Evolutionary conservation across 2,329 filamentous ascomycete species (phyloP).

Genomic region (Colletotrichum somersetense): DNA sequence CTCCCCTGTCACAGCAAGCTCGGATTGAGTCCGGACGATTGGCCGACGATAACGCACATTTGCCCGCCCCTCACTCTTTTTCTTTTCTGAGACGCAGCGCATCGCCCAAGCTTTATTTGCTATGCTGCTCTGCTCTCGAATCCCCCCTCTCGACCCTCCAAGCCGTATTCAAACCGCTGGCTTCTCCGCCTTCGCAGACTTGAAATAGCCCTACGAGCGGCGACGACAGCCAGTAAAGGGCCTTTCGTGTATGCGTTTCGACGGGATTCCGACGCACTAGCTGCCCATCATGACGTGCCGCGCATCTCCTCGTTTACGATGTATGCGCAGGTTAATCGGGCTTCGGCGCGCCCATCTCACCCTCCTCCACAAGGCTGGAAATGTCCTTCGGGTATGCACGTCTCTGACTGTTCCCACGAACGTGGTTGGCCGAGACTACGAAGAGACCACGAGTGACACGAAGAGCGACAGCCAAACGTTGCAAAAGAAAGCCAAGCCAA

Average conservation of each 20-base stretch:
- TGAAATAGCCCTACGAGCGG: constrained; percentile 20
- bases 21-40: constrained; percentile 31
- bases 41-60: constrained; percentile 32
- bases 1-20: constrained; percentile 29
- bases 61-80: background rate
- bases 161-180: background rate
- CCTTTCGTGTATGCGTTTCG: constrained; percentile 35
- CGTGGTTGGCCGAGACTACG: constrained; percentile 29
- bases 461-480: constrained; percentile 14
- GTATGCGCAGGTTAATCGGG: background rate
- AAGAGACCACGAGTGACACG: constrained; percentile 2
- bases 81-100: constrained; percentile 22
- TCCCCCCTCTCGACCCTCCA: background rate
- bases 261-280: constrained; percentile 34
- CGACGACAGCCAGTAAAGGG: constrained; percentile 24
- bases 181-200: constrained; percentile 9
- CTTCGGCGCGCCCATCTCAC: background rate
- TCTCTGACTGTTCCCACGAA: constrained; percentile 12
- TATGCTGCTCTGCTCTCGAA: background rate
- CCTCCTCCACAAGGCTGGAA: constrained; percentile 10
- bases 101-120: constrained; percentile 11
- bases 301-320: constrained; percentile 14
- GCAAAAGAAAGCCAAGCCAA: constrained; percentile 5
- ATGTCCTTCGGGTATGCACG: constrained; percentile 19
- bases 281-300: constrained; percentile 32